Evolutionary conservation across 1,139 yeast species (phyloP).

Genomic region (Suhomyces guaymorum): DNA sequence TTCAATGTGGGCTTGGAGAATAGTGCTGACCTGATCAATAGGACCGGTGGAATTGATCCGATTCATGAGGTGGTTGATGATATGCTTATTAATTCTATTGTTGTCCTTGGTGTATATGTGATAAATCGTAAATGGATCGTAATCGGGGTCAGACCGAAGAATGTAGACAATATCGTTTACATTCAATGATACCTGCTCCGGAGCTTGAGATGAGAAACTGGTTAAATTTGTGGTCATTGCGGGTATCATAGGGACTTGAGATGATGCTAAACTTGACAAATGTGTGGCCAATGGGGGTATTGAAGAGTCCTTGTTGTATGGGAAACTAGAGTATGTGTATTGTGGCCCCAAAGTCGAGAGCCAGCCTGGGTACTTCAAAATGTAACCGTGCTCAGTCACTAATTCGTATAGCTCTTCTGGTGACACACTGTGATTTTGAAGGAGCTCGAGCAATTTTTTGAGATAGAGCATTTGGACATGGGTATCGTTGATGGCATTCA

Average conservation of each 20-base stretch:
- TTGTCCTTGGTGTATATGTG: slow-evolving; percentile 12
- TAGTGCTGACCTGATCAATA: slow-evolving; percentile 6
- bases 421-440: background rate
- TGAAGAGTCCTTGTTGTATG: background rate
- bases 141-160: slow-evolving; percentile 9
- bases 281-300: slow-evolving; percentile 2
- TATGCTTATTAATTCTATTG: slow-evolving; percentile 14
- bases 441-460: slow-evolving; percentile 8
- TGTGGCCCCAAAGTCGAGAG: slow-evolving; percentile 10
- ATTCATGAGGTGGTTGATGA: slow-evolving; percentile 15
- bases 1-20: slow-evolving; percentile 7
- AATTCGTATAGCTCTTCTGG: too few species aligned
- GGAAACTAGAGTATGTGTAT: slow-evolving; percentile 5
- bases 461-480: slow-evolving; percentile 11
- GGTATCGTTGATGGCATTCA: background rate
- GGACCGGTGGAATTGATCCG: slow-evolving; percentile 5
- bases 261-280: too few species aligned
- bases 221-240: background rate
- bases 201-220: too few species aligned
- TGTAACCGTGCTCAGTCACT: slow-evolving; percentile 4
- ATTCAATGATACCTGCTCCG: slow-evolving; percentile 3
- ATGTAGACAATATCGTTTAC: slow-evolving; percentile 14
- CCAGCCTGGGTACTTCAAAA: slow-evolving; percentile 17
- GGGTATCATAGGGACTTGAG: background rate
- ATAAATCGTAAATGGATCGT: slow-evolving; percentile 15